phyloP scores from a whole-genome alignment of 2,329 filamentous ascomycete species.

The Claviceps monticola region DNA sequence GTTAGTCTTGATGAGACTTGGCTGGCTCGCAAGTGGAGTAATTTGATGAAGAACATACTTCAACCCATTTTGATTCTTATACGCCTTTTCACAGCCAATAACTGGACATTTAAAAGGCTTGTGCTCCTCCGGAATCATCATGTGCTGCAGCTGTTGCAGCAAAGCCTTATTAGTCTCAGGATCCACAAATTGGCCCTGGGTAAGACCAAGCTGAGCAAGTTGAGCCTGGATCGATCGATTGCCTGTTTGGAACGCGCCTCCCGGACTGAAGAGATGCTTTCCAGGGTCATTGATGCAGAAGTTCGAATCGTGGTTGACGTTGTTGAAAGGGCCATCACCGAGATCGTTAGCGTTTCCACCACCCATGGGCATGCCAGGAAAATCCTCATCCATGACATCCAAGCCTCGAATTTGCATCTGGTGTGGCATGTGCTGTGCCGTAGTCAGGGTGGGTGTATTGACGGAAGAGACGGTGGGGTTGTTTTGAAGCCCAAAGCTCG shows the following conservation, averaged over 20 bases:
- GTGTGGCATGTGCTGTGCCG: constrained; percentile 56
- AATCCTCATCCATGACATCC: constrained; percentile 57
- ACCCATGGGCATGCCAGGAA: constrained; percentile 49
- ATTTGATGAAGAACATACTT: constrained; percentile 49
- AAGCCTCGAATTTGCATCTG: constrained; percentile 41
- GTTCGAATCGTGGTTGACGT: constrained; percentile 27
- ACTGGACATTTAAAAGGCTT: constrained; percentile 97
- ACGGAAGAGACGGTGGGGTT: constrained; percentile 96
- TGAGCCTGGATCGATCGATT: constrained; percentile 54
- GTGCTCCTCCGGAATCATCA: constrained; percentile 71
- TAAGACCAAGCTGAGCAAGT: constrained; percentile 59
- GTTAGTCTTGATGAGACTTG: not conserved
- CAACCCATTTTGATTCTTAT: constrained; percentile 97
- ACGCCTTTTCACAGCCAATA: constrained; percentile 96
- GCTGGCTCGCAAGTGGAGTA: not conserved
- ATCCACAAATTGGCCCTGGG: constrained; percentile 62
- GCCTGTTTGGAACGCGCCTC: constrained; percentile 52
- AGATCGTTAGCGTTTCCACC: constrained; percentile 39
- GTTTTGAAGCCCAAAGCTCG: constrained; percentile 68
- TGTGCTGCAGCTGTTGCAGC: constrained; percentile 43
- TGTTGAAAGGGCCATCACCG: constrained; percentile 41
- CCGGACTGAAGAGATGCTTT: constrained; percentile 82
- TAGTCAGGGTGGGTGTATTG: constrained; percentile 82
- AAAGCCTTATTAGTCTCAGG: constrained; percentile 53
- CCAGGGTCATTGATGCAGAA: constrained; percentile 82